phyloP scores from a whole-genome alignment of 208 protist genomes.

The Trypanosoma vivax region DNA sequence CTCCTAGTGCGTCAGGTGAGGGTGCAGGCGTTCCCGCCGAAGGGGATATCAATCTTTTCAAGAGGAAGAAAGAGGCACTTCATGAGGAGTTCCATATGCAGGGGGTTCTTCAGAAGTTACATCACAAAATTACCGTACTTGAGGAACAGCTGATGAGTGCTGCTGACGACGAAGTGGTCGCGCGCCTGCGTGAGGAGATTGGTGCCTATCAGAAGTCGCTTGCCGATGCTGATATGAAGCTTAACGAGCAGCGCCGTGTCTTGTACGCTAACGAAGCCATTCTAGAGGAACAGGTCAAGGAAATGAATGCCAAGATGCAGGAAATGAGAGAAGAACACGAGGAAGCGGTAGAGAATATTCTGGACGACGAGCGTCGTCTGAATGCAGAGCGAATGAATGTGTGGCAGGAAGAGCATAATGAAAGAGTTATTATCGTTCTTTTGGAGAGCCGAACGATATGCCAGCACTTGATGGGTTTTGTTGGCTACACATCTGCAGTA shows the following conservation, averaged over 20 bases:
- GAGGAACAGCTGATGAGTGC: slow-evolving; percentile 42
- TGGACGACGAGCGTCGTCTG: slow-evolving; percentile 41
- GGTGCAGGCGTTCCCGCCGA: slow-evolving; percentile 34
- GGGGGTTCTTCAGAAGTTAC: slow-evolving; percentile 49
- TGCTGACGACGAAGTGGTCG: slow-evolving; percentile 45
- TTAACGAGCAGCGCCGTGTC: slow-evolving; percentile 51
- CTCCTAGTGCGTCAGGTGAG: slow-evolving; percentile 24
- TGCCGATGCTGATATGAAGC: slow-evolving; percentile 51
- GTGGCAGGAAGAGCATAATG: slow-evolving; percentile 11
- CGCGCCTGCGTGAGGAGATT: slow-evolving; percentile 55
- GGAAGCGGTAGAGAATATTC: slow-evolving; percentile 49
- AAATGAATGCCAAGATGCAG: slow-evolving; percentile 64
- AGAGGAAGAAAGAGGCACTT: slow-evolving; percentile 70
- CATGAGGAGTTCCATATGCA: slow-evolving; percentile 69
- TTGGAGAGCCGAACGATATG: slow-evolving; percentile 1
- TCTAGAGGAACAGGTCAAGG: slow-evolving; percentile 57
- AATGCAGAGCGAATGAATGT: slow-evolving; percentile 23
- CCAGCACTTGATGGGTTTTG: background rate
- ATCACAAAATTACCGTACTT: slow-evolving; percentile 52
- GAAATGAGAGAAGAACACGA: slow-evolving; percentile 69
- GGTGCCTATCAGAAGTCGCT: slow-evolving; percentile 47
- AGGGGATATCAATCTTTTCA: slow-evolving; percentile 49
- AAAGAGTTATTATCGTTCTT: slow-evolving; percentile 4
- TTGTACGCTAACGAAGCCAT: slow-evolving; percentile 57
- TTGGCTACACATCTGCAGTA: background rate